These are phyloP conservation scores for Suillus tomentosus DNA, from an alignment of 768 basidiomycete genomes.

Conservation along the genomic window DNA sequence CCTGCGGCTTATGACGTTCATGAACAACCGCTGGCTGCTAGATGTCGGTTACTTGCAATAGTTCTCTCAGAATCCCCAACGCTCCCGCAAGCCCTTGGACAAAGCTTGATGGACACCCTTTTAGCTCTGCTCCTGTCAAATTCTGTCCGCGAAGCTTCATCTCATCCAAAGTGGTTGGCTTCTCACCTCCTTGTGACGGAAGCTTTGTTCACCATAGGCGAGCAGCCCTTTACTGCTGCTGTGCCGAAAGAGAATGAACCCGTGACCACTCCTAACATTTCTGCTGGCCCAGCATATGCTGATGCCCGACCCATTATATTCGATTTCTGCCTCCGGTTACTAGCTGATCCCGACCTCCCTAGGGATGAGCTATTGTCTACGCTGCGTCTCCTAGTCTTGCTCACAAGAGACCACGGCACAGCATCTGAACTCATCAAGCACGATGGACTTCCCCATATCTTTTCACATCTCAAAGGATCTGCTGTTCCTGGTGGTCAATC, in stretches of 20 bases:
- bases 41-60: constrained; percentile 84
- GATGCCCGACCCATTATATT: constrained; percentile 71
- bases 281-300: constrained; percentile 59
- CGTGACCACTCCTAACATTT: constrained; percentile 50
- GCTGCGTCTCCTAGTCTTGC: constrained; percentile 79
- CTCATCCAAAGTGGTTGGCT: constrained; percentile 88
- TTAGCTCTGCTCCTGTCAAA: constrained; percentile 66
- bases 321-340: constrained; percentile 73
- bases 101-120: constrained; percentile 67
- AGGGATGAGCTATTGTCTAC: constrained; percentile 83
- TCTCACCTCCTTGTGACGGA: constrained; percentile 85
- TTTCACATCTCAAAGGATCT: constrained; percentile 63
- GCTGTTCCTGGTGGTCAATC: constrained; percentile 71
- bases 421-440: constrained; percentile 69
- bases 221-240: constrained; percentile 65
- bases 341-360: constrained; percentile 62
- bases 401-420: constrained; percentile 71
- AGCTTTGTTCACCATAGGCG: constrained; percentile 73
- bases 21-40: constrained; percentile 76
- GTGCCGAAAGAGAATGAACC: constrained; percentile 74
- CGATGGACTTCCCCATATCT: constrained; percentile 63
- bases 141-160: constrained; percentile 49
- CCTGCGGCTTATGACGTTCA: constrained; percentile 64
- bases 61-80: constrained; percentile 76
- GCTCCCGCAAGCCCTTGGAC: constrained; percentile 54